phyloP scores from a whole-genome alignment of 176 grass and related monocot species.

The Calamus simplicifolius region DNA sequence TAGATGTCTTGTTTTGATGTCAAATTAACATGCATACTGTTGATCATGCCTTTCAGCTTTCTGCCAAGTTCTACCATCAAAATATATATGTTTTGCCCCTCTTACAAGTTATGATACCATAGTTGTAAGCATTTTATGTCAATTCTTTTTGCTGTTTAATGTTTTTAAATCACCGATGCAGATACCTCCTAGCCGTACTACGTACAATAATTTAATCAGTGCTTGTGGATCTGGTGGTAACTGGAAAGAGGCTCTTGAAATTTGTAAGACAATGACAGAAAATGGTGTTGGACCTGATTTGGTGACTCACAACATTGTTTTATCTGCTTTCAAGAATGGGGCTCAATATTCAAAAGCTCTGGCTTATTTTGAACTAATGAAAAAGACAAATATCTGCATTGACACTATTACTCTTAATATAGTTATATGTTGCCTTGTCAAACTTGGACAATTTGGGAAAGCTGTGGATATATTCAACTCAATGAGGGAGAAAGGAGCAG shows the following conservation, averaged over 20 bases:
- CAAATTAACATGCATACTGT: too few species aligned
- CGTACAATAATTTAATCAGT: slow-evolving; percentile 97
- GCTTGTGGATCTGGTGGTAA: slow-evolving; percentile 78
- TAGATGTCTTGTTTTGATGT: too few species aligned
- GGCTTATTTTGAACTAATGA: slow-evolving; percentile 88
- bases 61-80: too few species aligned
- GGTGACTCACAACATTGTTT: slow-evolving; percentile 90
- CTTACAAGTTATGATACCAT: too few species aligned
- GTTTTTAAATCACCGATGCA: slow-evolving; percentile 23
- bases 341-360: slow-evolving; percentile 68
- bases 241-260: slow-evolving; percentile 88
- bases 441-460: slow-evolving; percentile 61
- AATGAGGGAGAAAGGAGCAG: slow-evolving; percentile 58
- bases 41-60: too few species aligned
- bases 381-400: slow-evolving; percentile 48
- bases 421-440: slow-evolving; percentile 80
- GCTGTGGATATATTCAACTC: slow-evolving; percentile 75
- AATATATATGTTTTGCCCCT: too few species aligned
- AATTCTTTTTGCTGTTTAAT: too few species aligned
- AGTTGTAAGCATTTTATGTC: too few species aligned
- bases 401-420: slow-evolving; percentile 86
- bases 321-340: slow-evolving; percentile 89
- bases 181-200: slow-evolving; percentile 74
- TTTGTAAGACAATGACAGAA: slow-evolving; percentile 92
- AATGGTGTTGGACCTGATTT: slow-evolving; percentile 97